Evolutionary conservation across 176 grass and related monocot species (phyloP).

Genomic region (Coix lacrymajobi): DNA sequence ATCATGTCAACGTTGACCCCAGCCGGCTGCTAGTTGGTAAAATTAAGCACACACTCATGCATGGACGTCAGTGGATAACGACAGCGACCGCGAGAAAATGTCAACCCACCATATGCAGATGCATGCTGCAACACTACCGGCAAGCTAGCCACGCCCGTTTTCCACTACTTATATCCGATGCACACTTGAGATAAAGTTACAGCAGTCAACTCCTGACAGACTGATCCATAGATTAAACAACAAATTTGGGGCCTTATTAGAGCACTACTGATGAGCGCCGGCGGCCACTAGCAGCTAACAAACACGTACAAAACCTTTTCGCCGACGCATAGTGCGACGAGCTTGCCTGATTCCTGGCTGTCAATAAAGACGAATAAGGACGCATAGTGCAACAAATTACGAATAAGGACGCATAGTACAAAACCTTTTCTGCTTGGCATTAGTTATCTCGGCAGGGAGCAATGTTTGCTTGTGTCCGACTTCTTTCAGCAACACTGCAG

Average conservation of each 20-base stretch:
- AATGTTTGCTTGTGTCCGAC: no score
- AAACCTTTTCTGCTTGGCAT: no score
- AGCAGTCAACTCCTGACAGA: slow-evolving; percentile 21
- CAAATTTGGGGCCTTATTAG: neutral
- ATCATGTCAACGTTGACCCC: neutral
- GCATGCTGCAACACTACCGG: no score
- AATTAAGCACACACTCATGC: neutral
- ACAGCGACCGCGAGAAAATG: neutral
- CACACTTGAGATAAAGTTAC: neutral
- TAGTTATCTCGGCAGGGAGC: no score
- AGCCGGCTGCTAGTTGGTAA: neutral
- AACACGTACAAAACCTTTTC: neutral
- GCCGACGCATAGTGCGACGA: slow-evolving; percentile 13
- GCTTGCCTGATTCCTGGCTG: no score
- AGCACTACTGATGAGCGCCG: neutral
- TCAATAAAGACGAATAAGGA: no score
- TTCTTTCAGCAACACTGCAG: no score
- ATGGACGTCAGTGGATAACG: slow-evolving; percentile 23
- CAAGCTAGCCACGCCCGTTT: neutral
- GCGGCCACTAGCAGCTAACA: slow-evolving; percentile 4
- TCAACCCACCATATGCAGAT: slow-evolving; percentile 13
- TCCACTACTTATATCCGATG: neutral
- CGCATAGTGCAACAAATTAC: no score
- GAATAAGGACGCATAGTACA: no score
- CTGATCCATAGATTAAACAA: neutral